These are phyloP conservation scores for Reticulascus tulasneorum DNA, from an alignment of 2,329 filamentous ascomycete genomes.

Conservation along the genomic window DNA sequence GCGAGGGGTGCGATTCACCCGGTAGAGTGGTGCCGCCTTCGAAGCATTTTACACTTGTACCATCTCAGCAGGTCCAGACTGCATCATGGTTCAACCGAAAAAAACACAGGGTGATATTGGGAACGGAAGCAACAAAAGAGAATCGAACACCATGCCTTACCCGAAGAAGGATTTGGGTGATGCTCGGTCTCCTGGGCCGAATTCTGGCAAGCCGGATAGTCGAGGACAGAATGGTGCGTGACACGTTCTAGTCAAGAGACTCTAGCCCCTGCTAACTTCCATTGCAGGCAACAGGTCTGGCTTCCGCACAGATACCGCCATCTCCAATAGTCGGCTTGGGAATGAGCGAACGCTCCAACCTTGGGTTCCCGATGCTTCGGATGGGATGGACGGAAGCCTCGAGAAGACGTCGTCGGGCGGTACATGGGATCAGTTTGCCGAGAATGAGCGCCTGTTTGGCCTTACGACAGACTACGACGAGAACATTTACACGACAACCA, in stretches of 20 bases:
- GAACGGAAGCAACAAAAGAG: constrained; percentile 11
- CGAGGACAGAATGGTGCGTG: constrained; percentile 37
- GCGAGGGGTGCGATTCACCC: too few relatives aligned
- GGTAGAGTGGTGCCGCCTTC: constrained; percentile 11
- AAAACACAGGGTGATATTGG: constrained; percentile 11
- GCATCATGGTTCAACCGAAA: constrained; percentile 12
- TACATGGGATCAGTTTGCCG: constrained; percentile 90
- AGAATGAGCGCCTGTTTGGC: constrained; percentile 84
- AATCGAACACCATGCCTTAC: constrained; percentile 27
- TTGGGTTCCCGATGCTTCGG: constrained; percentile 69
- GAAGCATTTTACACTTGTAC: constrained; percentile 7
- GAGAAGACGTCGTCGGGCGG: constrained; percentile 50
- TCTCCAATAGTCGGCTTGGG: constrained; percentile 67
- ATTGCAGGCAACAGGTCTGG: constrained; percentile 57
- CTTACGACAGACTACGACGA: constrained; percentile 89
- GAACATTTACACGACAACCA: constrained; percentile 87
- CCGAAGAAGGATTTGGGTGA: constrained; percentile 35
- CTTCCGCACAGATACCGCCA: constrained; percentile 86
- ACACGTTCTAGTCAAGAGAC: constrained; percentile 1
- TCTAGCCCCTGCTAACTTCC: constrained; percentile 7
- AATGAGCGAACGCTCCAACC: constrained; percentile 74
- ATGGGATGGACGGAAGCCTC: constrained; percentile 65
- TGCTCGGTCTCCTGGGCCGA: too few relatives aligned
- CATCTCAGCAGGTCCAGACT: constrained; percentile 6
- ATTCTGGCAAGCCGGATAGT: constrained; percentile 29